These are phyloP conservation scores for Luffa aegyptiaca DNA, from an alignment of 306 rosid genomes.

Conservation along the genomic window DNA sequence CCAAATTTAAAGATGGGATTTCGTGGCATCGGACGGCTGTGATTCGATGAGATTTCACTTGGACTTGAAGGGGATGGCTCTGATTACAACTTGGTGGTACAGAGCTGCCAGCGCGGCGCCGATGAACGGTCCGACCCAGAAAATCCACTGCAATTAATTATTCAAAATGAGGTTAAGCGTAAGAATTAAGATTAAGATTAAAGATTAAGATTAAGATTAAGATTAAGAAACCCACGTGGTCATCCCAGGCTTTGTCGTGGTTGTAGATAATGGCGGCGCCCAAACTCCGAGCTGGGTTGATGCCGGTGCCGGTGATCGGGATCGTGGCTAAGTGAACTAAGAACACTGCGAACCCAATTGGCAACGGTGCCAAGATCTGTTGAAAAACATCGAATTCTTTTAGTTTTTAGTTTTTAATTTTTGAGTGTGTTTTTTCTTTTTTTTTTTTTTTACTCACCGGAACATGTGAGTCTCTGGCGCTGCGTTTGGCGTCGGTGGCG, in stretches of 20 bases:
- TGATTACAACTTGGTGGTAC: conserved; percentile 48
- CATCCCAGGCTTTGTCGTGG: conserved; percentile 29
- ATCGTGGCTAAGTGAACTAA: conserved; percentile 56
- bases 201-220: neutral
- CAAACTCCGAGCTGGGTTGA: conserved; percentile 50
- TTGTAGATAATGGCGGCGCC: conserved; percentile 50
- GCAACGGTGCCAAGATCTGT: conserved; percentile 86
- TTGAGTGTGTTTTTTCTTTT: too few species aligned
- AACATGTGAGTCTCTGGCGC: conserved; percentile 63
- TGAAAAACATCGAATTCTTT: neutral
- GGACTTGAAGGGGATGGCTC: conserved; percentile 48
- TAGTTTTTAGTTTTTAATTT: neutral
- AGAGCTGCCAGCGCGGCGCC: conserved; percentile 50
- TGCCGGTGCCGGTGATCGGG: conserved; percentile 51
- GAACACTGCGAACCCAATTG: conserved; percentile 77
- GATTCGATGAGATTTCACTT: conserved; percentile 13
- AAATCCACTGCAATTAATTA: conserved; percentile 35
- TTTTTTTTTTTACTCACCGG: conserved; percentile 27
- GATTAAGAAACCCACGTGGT: conserved; percentile 24
- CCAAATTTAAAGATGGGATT: neutral
- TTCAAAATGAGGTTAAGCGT: neutral
- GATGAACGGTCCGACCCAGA: conserved; percentile 54
- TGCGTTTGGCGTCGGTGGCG: conserved; percentile 90
- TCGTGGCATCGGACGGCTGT: neutral
- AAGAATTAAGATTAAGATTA: neutral